A percentile compares a stretch with the other conserved stretches of the same genome.
Evolutionary conservation across 345 rosid genomes (phyloP).

Genomic region (Syzygium aromaticum): DNA sequence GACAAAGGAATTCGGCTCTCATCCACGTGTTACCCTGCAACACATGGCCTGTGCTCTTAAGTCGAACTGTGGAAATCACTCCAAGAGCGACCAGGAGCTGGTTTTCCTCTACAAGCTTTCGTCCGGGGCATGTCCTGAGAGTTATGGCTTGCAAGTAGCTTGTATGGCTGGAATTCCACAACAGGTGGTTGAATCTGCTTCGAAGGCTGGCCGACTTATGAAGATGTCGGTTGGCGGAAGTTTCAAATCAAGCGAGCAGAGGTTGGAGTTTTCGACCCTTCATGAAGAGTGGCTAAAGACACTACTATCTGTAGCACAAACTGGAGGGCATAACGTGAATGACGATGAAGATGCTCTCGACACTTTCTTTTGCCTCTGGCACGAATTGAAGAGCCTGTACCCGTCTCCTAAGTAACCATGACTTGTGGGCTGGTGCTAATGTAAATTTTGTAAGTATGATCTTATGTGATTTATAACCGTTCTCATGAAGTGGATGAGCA

Average conservation of each 20-base stretch:
- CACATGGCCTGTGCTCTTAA: constrained; percentile 85
- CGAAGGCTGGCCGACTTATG: constrained; percentile 52
- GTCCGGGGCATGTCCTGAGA: constrained; percentile 84
- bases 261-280: constrained; percentile 80
- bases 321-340: background rate
- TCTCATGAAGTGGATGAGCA: background rate
- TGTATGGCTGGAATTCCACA: constrained; percentile 87
- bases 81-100: constrained; percentile 33
- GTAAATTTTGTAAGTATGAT: background rate
- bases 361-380: constrained; percentile 75
- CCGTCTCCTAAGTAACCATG: background rate
- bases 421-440: background rate
- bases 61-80: constrained; percentile 17
- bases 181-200: constrained; percentile 55
- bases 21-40: constrained; percentile 70
- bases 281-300: constrained; percentile 84
- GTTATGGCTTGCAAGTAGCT: constrained; percentile 89
- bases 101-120: constrained; percentile 74
- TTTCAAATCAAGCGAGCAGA: constrained; percentile 70
- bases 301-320: constrained; percentile 26
- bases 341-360: constrained; percentile 50
- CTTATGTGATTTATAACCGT: background rate
- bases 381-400: constrained; percentile 36
- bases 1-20: constrained; percentile 83
- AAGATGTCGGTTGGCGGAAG: constrained; percentile 53